These are phyloP conservation scores for Zalaria sp. DNA, from an alignment of 2,329 filamentous ascomycete species.

Conservation along the genomic window DNA sequence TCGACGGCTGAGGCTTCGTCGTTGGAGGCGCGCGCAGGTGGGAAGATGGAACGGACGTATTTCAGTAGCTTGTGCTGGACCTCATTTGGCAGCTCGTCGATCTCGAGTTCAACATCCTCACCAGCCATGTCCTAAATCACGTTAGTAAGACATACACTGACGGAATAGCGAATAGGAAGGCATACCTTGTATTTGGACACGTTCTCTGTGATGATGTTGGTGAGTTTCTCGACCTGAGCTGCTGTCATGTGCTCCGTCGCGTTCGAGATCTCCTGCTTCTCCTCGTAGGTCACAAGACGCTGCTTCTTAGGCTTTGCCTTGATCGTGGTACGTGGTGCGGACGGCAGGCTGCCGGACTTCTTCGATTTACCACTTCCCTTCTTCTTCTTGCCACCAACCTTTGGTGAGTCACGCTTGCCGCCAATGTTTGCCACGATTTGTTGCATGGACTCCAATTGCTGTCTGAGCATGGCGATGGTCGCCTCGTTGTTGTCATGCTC, in stretches of 20 bases:
- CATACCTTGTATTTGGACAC: conserved; percentile 54
- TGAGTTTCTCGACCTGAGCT: conserved; percentile 62
- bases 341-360: conserved; percentile 11
- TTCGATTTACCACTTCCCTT: conserved; percentile 21
- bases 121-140: conserved; percentile 30
- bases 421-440: conserved; percentile 5
- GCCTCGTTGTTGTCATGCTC: conserved; percentile 24
- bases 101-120: conserved; percentile 52
- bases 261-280: conserved; percentile 78
- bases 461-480: conserved; percentile 56
- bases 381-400: conserved; percentile 33
- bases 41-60: conserved; percentile 34
- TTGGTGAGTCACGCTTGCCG: conserved; percentile 40
- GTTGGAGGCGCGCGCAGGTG: conserved; percentile 5
- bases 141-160: background rate
- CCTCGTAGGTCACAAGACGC: conserved; percentile 55
- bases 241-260: conserved; percentile 49
- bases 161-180: conserved; percentile 7
- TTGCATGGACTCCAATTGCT: conserved; percentile 28
- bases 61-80: conserved; percentile 41
- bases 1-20: conserved; percentile 25
- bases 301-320: conserved; percentile 43
- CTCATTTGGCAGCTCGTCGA: conserved; percentile 42
- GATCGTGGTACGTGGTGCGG: conserved; percentile 27
- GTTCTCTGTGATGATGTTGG: conserved; percentile 81